phyloP scores from a whole-genome alignment of 2,329 filamentous ascomycete genomes.

The Alternaria brassicae region DNA sequence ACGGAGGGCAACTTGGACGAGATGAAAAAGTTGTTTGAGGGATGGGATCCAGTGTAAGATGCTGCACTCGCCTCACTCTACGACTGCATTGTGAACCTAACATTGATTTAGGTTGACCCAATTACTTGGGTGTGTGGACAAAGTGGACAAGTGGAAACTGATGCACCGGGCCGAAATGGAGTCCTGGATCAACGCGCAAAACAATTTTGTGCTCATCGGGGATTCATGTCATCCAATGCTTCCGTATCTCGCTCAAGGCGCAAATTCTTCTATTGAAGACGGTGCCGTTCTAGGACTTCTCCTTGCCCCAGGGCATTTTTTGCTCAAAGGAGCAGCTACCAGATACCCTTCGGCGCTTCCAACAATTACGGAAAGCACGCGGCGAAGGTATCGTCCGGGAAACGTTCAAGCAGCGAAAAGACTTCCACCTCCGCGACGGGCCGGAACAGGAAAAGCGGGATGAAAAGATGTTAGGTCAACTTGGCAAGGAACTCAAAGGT shows the following conservation, averaged over 20 bases:
- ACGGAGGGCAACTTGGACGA: slow-evolving; percentile 64
- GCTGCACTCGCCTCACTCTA: slow-evolving; percentile 43
- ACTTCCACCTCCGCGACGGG: slow-evolving; percentile 57
- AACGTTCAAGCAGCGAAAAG: slow-evolving; percentile 61
- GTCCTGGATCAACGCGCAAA: slow-evolving; percentile 54
- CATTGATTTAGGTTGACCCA: slow-evolving; percentile 24
- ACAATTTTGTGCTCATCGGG: slow-evolving; percentile 62
- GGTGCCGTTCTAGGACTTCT: slow-evolving; percentile 69
- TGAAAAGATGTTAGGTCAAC: slow-evolving; percentile 62
- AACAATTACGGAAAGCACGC: slow-evolving; percentile 56
- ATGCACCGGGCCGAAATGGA: slow-evolving; percentile 57
- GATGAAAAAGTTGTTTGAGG: slow-evolving; percentile 65
- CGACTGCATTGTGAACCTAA: slow-evolving; percentile 29
- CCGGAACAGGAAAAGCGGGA: slow-evolving; percentile 66
- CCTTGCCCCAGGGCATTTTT: slow-evolving; percentile 46
- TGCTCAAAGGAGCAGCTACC: slow-evolving; percentile 37
- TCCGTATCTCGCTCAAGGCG: slow-evolving; percentile 54
- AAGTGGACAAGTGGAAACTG: slow-evolving; percentile 73
- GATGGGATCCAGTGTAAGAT: slow-evolving; percentile 67
- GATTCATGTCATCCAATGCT: slow-evolving; percentile 48
- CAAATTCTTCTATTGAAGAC: slow-evolving; percentile 72
- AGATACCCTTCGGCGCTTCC: slow-evolving; percentile 53
- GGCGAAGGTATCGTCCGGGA: slow-evolving; percentile 66
- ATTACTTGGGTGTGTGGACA: slow-evolving; percentile 57
- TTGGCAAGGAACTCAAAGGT: slow-evolving; percentile 59